Evolutionary conservation across 2,329 filamentous ascomycete genomes (phyloP).

Genomic region (Albophoma yamanashiensis): DNA sequence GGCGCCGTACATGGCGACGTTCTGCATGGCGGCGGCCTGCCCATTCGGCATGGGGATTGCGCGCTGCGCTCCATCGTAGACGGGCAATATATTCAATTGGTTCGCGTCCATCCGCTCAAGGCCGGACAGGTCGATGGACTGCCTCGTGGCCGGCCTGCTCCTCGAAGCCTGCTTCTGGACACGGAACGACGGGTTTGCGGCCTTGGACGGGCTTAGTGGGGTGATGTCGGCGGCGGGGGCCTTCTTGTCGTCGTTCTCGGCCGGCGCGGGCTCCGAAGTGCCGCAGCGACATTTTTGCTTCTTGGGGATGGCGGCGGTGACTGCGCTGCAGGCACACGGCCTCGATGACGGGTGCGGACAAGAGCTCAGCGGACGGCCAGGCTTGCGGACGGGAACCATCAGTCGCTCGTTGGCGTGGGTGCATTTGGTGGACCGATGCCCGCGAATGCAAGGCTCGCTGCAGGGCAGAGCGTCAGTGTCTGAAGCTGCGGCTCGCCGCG

Average conservation of each 20-base stretch:
- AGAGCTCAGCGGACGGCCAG: slow-evolving; percentile 57
- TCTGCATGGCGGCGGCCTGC: slow-evolving; percentile 8
- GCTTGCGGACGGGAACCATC: slow-evolving; percentile 61
- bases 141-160: slow-evolving; percentile 26
- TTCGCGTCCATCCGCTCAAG: slow-evolving; percentile 43
- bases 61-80: slow-evolving; percentile 16
- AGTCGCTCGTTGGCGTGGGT: slow-evolving; percentile 56
- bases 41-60: slow-evolving; percentile 12
- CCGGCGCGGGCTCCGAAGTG: slow-evolving; percentile 15
- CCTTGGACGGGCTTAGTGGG: slow-evolving; percentile 20
- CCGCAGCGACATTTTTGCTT: slow-evolving; percentile 46
- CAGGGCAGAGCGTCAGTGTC: not conserved
- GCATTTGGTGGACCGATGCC: slow-evolving; percentile 67
- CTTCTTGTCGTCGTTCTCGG: slow-evolving; percentile 11
- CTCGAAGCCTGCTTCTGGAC: slow-evolving; percentile 33
- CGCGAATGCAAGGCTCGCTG: slow-evolving; percentile 65
- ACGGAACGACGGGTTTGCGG: slow-evolving; percentile 25
- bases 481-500: not conserved
- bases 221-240: slow-evolving; percentile 11
- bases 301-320: slow-evolving; percentile 54
- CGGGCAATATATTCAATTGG: slow-evolving; percentile 36
- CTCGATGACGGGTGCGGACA: slow-evolving; percentile 56
- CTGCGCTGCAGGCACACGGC: slow-evolving; percentile 48
- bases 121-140: slow-evolving; percentile 36
- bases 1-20: slow-evolving; percentile 15